Conservation (phyloP, 2,329 filamentous ascomycete genomes). For the Neonectria magnoliae region DNA sequence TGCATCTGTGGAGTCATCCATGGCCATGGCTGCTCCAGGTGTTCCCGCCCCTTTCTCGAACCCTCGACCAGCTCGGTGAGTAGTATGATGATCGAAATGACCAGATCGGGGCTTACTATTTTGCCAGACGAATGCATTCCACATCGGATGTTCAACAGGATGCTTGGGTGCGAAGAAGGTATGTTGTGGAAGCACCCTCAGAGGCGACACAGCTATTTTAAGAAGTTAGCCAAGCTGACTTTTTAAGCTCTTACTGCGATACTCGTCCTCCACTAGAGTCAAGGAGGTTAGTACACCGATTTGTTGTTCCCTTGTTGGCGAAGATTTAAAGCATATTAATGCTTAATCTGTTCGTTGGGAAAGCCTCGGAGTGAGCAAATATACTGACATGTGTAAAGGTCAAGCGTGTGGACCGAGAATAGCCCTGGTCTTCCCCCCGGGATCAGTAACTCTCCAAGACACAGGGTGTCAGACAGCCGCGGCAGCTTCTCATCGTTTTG, state of each 20-base stretch:
- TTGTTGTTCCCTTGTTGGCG: background rate
- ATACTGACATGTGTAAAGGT: conserved; percentile 30
- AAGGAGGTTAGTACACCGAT: conserved; percentile 33
- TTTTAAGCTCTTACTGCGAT: conserved; percentile 27
- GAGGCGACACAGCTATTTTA: background rate
- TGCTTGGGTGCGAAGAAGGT: conserved; percentile 35
- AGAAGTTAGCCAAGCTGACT: conserved; percentile 18
- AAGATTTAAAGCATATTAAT: background rate
- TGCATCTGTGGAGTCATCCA: conserved; percentile 45
- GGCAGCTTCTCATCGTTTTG: conserved; percentile 63
- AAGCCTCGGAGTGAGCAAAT: background rate
- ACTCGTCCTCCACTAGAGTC: conserved; percentile 31
- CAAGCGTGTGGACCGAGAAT: conserved; percentile 39
- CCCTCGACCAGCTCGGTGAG: conserved; percentile 41
- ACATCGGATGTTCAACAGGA: conserved; percentile 36
- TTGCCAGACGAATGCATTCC: conserved; percentile 34
- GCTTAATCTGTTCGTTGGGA: background rate
- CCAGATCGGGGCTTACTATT: conserved; percentile 21
- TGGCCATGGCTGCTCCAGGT: conserved; percentile 22
- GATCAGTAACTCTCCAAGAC: conserved; percentile 26
- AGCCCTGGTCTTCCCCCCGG: conserved; percentile 16
- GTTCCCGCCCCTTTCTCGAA: conserved; percentile 33
- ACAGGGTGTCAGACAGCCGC: conserved; percentile 58
- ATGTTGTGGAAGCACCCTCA: background rate
- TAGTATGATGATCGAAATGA: background rate